phyloP scores from a whole-genome alignment of 176 grass and related monocot species.

The Paspalum notatum region DNA sequence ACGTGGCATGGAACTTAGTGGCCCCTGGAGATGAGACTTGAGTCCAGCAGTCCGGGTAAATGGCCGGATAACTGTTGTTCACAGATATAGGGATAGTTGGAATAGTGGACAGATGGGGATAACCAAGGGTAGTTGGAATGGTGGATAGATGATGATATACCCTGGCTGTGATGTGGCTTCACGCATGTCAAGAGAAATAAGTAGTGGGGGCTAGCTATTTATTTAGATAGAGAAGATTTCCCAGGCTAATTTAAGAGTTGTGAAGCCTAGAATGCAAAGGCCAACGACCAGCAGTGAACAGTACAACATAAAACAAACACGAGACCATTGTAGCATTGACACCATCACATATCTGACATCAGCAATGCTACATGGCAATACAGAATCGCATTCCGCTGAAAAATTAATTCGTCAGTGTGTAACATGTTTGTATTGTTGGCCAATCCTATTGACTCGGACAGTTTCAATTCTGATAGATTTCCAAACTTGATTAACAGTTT shows the following conservation, averaged over 20 bases:
- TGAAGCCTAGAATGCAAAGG: neutral
- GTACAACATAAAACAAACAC: neutral
- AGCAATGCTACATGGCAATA: neutral
- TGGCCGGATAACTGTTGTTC: too few species aligned
- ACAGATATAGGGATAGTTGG: too few species aligned
- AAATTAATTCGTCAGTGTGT: neutral
- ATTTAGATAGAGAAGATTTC: too few species aligned
- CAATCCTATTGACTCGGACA: slow-evolving; percentile 8
- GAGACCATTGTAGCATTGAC: slow-evolving; percentile 13
- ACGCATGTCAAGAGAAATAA: too few species aligned
- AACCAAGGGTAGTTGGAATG: too few species aligned
- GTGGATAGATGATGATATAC: too few species aligned
- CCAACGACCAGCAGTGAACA: neutral
- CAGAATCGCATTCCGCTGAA: slow-evolving; percentile 6
- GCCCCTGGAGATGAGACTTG: too few species aligned
- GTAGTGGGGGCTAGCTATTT: too few species aligned
- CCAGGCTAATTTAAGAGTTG: slow-evolving; percentile 17
- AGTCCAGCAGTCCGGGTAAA: too few species aligned
- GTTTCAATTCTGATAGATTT: neutral
- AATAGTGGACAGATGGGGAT: too few species aligned
- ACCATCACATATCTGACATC: slow-evolving; percentile 25
- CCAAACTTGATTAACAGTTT: slow-evolving; percentile 20
- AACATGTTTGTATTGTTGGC: slow-evolving; percentile 15
- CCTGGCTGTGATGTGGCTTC: too few species aligned
- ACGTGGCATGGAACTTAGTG: too few species aligned